Evolutionary conservation across 176 grass and related monocot species (phyloP), one percentile per base, ranked within the genome.

Genomic region (Miscanthus lutarioriparius): DNA sequence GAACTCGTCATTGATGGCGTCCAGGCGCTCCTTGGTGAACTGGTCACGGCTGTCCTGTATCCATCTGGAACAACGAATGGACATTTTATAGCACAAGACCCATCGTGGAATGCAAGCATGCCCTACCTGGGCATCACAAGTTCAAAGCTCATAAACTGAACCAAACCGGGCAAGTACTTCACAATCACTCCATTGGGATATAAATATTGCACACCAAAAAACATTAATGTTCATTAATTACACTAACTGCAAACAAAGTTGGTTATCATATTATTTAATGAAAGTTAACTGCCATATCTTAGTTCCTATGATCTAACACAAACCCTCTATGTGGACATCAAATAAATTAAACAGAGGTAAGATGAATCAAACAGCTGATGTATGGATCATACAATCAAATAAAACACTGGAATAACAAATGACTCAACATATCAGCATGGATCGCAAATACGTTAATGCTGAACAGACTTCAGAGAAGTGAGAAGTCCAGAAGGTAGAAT

Each of bases 41-140:
- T 99, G 87, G 58, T 99, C 96, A 83, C 96, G 93, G 84, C 96
- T 99, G 61, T 99, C 96, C 65, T 99, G 96, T 64, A 99, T 99
- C 96, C 96, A 99, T 88, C 96, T 97, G 82, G 19, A 79, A 30
- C 30, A 79, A 22, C 17, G 58, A 3, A 15, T 5, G 36, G 8
- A 59, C 11, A 59, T 59, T 75, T 86, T 77, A 89, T 71, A 37
- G 63, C 58, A 68, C 58, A 62, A 61, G 9, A 54, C 8, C 14
- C 63, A 77, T 39, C 8, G 20, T 27, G n/a, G 41, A 1, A 10
- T 66, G n/a, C 54, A 88, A 53, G 32, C 6, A 70, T 62, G 14
- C 49, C 59, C 15, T 56, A 63, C 27, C 20, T 10, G 2, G 4
- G 3, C 61, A 61, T 22, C 54, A 22, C 37, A 69, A 44, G 9